Base-by-base conservation (phyloP, 2,329 filamentous ascomycete genomes). In the Xylariales sp. region DNA sequence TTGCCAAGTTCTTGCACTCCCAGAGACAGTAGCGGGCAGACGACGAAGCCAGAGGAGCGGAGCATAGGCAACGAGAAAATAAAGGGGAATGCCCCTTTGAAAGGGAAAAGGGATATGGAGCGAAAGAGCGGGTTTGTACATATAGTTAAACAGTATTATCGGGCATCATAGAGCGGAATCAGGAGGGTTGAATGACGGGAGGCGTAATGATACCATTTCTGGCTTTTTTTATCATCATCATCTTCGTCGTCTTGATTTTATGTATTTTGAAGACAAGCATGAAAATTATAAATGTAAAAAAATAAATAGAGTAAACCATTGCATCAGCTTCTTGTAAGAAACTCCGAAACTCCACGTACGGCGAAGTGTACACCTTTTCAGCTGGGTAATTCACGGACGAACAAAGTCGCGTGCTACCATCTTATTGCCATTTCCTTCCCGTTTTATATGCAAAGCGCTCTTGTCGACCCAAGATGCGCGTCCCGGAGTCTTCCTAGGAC, bases 1-100 rank as follows among this genome's bases (percentile, higher is more conserved):
- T 80, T 52, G 76, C 74, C 25, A 80, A 81, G 57, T 81, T 73
- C 46, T 55, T 80, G 15, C 66, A 78, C 51, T 60, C 61, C 13
- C 70, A 74, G 44, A 53, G 55, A 38, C 44, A 44, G 35, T 51
- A 50, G 35, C n/a, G n/a, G n/a, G n/a, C n/a, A n/a, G n/a, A n/a
- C n/a, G n/a, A n/a, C n/a, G n/a, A n/a, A n/a, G n/a, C n/a, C n/a
- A n/a, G n/a, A n/a, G n/a, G n/a, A n/a, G n/a, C n/a, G n/a, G n/a
- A n/a, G n/a, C n/a, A n/a, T n/a, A n/a, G n/a, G n/a, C n/a, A n/a
- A n/a, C n/a, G n/a, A n/a, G n/a, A n/a, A n/a, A 42, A 23, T 27
- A 40, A 29, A 13, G n/a, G 7, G 23, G 32, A 6, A 25, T 13
- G 6, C n/a, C 10, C 12, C 6, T 17, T 19, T 10, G 17, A 23